Evolutionary conservation across 202 grass and related monocot genomes (phyloP).

Genomic region (Brachypodium distachyon): DNA sequence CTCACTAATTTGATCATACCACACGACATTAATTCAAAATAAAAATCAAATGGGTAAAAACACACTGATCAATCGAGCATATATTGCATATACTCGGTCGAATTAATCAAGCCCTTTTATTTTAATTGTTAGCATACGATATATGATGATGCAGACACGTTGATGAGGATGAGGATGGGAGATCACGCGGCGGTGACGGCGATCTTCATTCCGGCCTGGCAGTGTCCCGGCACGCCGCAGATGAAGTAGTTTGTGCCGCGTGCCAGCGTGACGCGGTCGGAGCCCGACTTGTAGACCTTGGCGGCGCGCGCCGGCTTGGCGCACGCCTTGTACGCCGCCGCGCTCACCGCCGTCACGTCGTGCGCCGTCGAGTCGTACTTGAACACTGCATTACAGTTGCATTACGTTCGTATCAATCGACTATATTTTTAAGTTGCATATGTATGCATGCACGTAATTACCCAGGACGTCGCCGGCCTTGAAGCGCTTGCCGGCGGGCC

Average conservation of each 20-base stretch:
- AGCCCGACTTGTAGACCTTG: conserved; percentile 39
- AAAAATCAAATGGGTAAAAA: too few relatives aligned
- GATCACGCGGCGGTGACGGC: conserved; percentile 35
- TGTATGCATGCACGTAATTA: neutral
- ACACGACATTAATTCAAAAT: too few relatives aligned
- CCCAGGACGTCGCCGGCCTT: conserved; percentile 66
- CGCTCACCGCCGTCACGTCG: conserved; percentile 47
- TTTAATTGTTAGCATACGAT: too few relatives aligned
- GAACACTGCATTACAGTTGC: conserved; percentile 25
- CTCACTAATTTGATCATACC: too few relatives aligned
- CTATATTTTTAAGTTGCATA: too few relatives aligned
- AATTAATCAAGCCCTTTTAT: too few relatives aligned
- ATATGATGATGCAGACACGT: too few relatives aligned
- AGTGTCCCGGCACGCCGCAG: conserved; percentile 58
- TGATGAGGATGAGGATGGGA: too few relatives aligned
- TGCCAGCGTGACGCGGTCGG: conserved; percentile 41
- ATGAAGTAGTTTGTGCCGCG: conserved; percentile 68
- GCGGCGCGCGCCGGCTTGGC: conserved; percentile 8
- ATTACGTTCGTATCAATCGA: neutral
- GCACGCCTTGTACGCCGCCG: conserved; percentile 48
- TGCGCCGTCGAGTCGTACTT: conserved; percentile 48
- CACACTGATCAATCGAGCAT: too few relatives aligned
- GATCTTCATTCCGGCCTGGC: conserved; percentile 75
- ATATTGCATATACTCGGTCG: too few relatives aligned
- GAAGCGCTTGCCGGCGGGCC: conserved; percentile 70